Evolutionary conservation across 2,329 filamentous ascomycete genomes (phyloP), one percentile per base, ranked within the genome.

Genomic region (Sphaerulina populicola): DNA sequence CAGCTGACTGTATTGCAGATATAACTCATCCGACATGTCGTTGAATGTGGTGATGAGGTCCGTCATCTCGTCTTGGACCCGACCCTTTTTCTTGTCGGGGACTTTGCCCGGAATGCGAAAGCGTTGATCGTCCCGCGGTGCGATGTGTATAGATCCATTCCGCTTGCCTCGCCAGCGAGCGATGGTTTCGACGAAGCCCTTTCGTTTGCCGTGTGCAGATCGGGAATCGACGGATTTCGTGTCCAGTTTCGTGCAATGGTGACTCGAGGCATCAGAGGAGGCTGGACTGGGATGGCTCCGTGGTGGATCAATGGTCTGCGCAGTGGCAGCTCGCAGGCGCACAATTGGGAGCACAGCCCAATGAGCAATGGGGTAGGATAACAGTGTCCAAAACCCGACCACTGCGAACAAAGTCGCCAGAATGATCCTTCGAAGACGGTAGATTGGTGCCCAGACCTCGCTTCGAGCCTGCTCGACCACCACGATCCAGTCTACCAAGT

Each of bases 91-190:
- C 51, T 88, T 83, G 47, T 80, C 80, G 10, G 47, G 43, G 10
- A 96, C 90, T 65, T 87, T 88, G 10, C 81, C 81, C 0, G 90
- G 90, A 33, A 96, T 94, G 56, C 87, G 87, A 68, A 94, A 95
- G 30, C 78, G 36, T 77, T 65, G 23, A 66, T 63, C 51, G 65
- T 65, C 15, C 65, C 69, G 44, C n/a, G 57, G 52, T 30, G 72
- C 69, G 42, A 63, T 67, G 62, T 40, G 62, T 60, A 54, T 29
- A 7, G 57, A 53, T 12, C 56, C 51, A 23, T 54, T 37, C 27
- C 57, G 52, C 27, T 54, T 50, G 33, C 57, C 55, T 18, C 58
- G 55, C 69, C 61, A 65, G 23, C 60, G 56, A 40, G 56, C 54
- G 1, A 75, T 65, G 3, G 63, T 60, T 7, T 65, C 69, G 30